These are phyloP conservation scores for Candida anutae DNA, from an alignment of 1,139 yeast species.

Conservation along the genomic window DNA sequence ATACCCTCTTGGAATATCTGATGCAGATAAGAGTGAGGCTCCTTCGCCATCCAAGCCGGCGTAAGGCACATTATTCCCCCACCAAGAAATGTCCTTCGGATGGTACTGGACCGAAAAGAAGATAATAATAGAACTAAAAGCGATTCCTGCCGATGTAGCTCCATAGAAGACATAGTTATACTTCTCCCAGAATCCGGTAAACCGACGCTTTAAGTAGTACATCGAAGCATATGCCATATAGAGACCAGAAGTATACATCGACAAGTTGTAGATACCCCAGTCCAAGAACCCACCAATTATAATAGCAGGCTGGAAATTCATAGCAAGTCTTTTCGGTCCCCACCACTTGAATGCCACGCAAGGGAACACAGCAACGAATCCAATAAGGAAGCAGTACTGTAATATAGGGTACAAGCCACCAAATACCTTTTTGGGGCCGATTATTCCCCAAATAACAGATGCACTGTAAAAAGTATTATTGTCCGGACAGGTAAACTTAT, in stretches of 20 bases:
- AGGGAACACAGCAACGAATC: conserved; percentile 20
- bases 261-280: conserved; percentile 13
- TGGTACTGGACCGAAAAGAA: conserved; percentile 16
- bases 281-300: conserved; percentile 11
- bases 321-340: conserved; percentile 7
- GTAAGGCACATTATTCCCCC: conserved; percentile 12
- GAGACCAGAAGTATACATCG: conserved; percentile 11
- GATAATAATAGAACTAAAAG: conserved; percentile 13
- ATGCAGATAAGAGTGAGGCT: too few relatives aligned
- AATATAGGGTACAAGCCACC: conserved; percentile 24
- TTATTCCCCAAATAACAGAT: conserved; percentile 28
- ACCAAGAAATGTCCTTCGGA: conserved; percentile 10
- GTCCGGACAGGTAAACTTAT: conserved; percentile 27
- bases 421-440: conserved; percentile 28
- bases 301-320: conserved; percentile 12
- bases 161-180: conserved; percentile 13
- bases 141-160: conserved; percentile 13
- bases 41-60: conserved; percentile 9
- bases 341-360: conserved; percentile 18
- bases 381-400: conserved; percentile 27
- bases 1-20: conserved; percentile 12
- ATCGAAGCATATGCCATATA: conserved; percentile 10
- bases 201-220: conserved; percentile 10
- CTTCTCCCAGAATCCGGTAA: conserved; percentile 11
- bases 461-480: conserved; percentile 25